phyloP scores from a whole-genome alignment of 2,329 filamentous ascomycete species.

The Botrytis fabae region DNA sequence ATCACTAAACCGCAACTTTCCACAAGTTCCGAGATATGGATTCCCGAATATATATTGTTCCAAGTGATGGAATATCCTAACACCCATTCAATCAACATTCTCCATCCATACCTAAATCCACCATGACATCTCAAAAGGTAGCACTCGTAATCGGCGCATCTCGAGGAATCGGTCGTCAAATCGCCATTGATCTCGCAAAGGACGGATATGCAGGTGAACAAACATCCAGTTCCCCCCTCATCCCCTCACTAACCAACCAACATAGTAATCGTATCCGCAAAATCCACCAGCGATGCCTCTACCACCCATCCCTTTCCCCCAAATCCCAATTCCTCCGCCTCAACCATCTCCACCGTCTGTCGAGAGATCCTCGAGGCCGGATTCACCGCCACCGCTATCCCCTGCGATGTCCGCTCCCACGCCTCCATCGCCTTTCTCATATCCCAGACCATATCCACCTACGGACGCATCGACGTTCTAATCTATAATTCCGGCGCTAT shows the following conservation, averaged over 20 bases:
- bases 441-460: slow-evolving; percentile 45
- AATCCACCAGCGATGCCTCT: slow-evolving; percentile 65
- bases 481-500: slow-evolving; percentile 85
- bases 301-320: slow-evolving; percentile 65
- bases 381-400: slow-evolving; percentile 64
- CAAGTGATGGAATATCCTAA: background rate
- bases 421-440: slow-evolving; percentile 61
- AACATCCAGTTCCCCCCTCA: background rate
- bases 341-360: slow-evolving; percentile 79
- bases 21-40: background rate
- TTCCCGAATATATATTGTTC: background rate
- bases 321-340: slow-evolving; percentile 71
- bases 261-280: slow-evolving; percentile 66
- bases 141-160: slow-evolving; percentile 75
- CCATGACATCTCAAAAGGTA: slow-evolving; percentile 45
- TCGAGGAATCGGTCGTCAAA: slow-evolving; percentile 72
- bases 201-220: slow-evolving; percentile 66
- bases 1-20: slow-evolving; percentile 14
- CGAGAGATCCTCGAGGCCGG: slow-evolving; percentile 68
- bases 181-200: slow-evolving; percentile 74
- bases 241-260: slow-evolving; percentile 6
- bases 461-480: slow-evolving; percentile 65
- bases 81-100: background rate
- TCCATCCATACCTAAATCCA: background rate
- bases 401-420: slow-evolving; percentile 67